Conservation (phyloP, 805 yeast species). For the Candida sanyiensis region DNA sequence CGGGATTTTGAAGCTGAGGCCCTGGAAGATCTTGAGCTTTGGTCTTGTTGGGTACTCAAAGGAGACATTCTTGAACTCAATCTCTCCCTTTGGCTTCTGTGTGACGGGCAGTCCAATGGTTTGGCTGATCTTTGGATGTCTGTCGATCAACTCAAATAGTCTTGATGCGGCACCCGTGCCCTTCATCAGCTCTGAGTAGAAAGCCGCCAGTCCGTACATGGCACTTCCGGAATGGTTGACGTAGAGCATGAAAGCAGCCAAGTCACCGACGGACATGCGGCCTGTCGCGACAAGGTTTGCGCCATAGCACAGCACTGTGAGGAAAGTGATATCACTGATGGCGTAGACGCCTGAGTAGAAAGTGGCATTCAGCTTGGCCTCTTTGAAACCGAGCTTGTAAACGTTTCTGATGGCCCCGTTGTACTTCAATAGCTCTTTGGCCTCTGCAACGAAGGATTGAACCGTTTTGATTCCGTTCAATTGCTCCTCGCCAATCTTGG, state of each 20-base stretch:
- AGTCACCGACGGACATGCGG: constrained; percentile 77
- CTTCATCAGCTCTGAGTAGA: constrained; percentile 94
- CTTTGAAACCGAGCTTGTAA: constrained; percentile 64
- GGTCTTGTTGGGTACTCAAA: constrained; percentile 90
- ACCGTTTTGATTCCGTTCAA: constrained; percentile 82
- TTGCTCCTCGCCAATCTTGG: constrained; percentile 91
- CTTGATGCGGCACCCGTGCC: constrained; percentile 96
- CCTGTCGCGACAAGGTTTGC: constrained; percentile 75
- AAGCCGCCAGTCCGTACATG: constrained; percentile 85
- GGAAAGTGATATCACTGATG: constrained; percentile 76
- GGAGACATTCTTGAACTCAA: constrained; percentile 58
- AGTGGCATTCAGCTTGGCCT: constrained; percentile 74
- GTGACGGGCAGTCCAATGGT: constrained; percentile 49
- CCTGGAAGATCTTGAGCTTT: constrained; percentile 47
- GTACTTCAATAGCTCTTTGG: constrained; percentile 69
- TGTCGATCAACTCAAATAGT: constrained; percentile 79
- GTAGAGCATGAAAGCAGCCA: constrained; percentile 91
- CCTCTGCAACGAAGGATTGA: constrained; percentile 88
- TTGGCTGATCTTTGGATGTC: constrained; percentile 64
- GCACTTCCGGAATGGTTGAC: constrained; percentile 92
- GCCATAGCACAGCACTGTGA: constrained; percentile 75
- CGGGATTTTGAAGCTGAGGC: constrained; percentile 43
- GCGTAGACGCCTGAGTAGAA: constrained; percentile 75
- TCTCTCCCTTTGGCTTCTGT: constrained; percentile 35
- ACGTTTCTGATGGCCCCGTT: constrained; percentile 64